Evolutionary conservation across 2,329 filamentous ascomycete genomes (phyloP), one percentile per base, ranked within the genome.

Genomic region (Xylaria sp.): DNA sequence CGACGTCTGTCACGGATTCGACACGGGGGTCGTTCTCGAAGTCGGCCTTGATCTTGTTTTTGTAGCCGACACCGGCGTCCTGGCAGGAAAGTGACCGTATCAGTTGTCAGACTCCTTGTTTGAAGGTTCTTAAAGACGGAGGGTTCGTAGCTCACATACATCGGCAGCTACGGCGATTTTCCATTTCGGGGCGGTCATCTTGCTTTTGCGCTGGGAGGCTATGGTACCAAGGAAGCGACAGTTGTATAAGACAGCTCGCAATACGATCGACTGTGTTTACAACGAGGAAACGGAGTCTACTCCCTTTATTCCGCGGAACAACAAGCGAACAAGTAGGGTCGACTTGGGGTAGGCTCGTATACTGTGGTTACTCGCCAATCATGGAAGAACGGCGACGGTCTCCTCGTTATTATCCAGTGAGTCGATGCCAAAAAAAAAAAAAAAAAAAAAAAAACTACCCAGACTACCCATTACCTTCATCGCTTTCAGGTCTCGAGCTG

Each of bases 1-100:
- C 93, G 59, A 96, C 92, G 77, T 97, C 93, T 70, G 88, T 85
- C 72, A 96, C 85, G 70, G 87, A 85, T 65, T 85, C 82, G 72
- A 97, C 92, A 70, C 90, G 88, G 2, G 87, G 81, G 81, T 92
- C 88, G 57, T 87, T 84, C 73, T 90, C 85, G 69, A 97, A 88
- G 77, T 93, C 90, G 62, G 86, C 84, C 78, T 92, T 93, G 83
- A 97, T 90, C 74, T 89, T 88, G 78, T 90, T 88, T 82, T 95
- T 96, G 88, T 96, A 96, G 74, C 82, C 83, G 76, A 92, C 86
- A 78, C 93, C 93, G 68, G 92, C 92, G 75, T 93, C 91, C 85
- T 87, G 23, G 49, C 48, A 8, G 28, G 20, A 25, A 12, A 12
- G 58, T 41, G 18, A 20, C 2, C 49, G 25, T 23, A 25, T 72